Evolutionary conservation across 345 rosid genomes (phyloP).

Genomic region (Eucalyptus virginea): DNA sequence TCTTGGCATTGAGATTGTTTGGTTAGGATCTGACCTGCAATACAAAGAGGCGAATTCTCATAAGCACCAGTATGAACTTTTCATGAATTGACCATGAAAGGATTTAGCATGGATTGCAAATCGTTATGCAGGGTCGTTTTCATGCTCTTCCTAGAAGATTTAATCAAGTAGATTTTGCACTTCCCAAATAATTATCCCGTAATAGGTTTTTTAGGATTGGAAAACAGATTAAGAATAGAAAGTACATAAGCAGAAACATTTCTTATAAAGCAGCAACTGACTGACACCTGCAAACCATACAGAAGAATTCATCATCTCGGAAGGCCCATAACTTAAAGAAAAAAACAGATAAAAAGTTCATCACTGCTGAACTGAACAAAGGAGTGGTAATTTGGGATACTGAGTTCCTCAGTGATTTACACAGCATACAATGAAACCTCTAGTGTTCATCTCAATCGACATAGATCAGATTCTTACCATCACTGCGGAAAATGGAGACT

Average conservation of each 20-base stretch:
- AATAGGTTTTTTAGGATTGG: background rate
- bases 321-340: background rate
- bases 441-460: background rate
- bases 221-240: background rate
- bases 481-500: background rate
- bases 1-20: background rate
- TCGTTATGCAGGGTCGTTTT: background rate
- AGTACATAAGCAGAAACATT: background rate
- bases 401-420: background rate
- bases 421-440: background rate
- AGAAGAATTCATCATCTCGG: too few species aligned
- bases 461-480: background rate
- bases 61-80: background rate
- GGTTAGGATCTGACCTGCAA: background rate
- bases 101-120: background rate
- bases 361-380: background rate
- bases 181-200: background rate
- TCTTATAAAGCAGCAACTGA: background rate
- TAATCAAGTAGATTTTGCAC: background rate
- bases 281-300: background rate
- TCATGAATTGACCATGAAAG: background rate
- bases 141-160: background rate
- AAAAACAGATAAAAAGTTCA: background rate
- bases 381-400: background rate
- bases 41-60: background rate